Evolutionary conservation across 768 basidiomycete genomes (phyloP).

Genomic region (Rubroboletus pulcherrimus): DNA sequence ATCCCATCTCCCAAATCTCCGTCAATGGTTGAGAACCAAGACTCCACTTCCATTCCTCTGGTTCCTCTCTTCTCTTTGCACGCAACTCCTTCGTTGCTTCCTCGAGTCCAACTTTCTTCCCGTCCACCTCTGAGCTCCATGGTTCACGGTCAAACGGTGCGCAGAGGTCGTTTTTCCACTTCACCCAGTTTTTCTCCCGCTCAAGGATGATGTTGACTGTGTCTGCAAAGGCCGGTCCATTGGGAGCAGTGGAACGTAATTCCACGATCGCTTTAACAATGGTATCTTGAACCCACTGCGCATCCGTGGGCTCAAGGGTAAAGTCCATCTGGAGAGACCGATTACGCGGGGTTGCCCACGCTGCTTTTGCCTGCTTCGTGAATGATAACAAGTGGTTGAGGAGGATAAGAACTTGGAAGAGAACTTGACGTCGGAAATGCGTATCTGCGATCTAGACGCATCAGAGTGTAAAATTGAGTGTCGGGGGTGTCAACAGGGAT

Average conservation of each 20-base stretch:
- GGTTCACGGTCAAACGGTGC: constrained; percentile 74
- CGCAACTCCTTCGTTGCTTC: constrained; percentile 55
- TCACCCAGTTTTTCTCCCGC: constrained; percentile 86
- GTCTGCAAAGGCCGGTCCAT: constrained; percentile 72
- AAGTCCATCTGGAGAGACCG: constrained; percentile 83
- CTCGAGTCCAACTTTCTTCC: constrained; percentile 51
- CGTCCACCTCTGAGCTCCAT: constrained; percentile 49
- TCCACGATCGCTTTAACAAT: constrained; percentile 51
- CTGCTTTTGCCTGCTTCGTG: constrained; percentile 60
- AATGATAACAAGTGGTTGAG: constrained; percentile 72
- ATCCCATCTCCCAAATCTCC: constrained; percentile 84
- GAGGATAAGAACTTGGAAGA: constrained; percentile 81
- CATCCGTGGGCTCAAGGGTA: constrained; percentile 61
- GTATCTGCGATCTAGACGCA: constrained; percentile 74
- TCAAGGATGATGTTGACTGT: constrained; percentile 69
- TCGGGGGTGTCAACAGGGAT: background rate
- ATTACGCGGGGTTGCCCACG: constrained; percentile 62
- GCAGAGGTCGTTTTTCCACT: constrained; percentile 85
- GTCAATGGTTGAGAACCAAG: constrained; percentile 69
- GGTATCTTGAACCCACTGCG: constrained; percentile 75
- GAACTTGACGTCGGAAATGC: constrained; percentile 88
- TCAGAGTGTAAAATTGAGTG: constrained; percentile 10
- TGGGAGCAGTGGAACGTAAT: constrained; percentile 72
- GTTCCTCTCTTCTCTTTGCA: constrained; percentile 52
- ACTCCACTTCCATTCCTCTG: constrained; percentile 59